phyloP scores from a whole-genome alignment of 2,329 filamentous ascomycete species.

The Penicillium janthinellum region DNA sequence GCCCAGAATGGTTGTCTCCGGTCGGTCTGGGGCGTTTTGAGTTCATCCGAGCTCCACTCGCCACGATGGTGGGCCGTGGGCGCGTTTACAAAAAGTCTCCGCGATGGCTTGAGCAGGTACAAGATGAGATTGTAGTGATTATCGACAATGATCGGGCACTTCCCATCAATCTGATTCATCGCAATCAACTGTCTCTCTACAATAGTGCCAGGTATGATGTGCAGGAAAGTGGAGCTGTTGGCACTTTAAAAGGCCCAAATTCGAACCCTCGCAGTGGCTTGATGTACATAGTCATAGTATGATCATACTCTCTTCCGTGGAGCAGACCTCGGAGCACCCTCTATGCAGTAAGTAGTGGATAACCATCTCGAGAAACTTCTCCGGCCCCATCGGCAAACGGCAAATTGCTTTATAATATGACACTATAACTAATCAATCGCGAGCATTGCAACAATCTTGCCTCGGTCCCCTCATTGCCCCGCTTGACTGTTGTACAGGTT shows the following conservation, averaged over 20 bases:
- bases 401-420: conserved; percentile 18
- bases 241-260: conserved; percentile 4
- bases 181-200: too few relatives aligned
- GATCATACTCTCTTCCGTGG: too few relatives aligned
- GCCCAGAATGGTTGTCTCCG: conserved; percentile 28
- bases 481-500: conserved; percentile 17
- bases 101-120: background rate
- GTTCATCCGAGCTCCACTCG: conserved; percentile 26
- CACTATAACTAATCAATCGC: background rate
- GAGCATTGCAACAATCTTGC: conserved; percentile 8
- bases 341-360: conserved; percentile 3
- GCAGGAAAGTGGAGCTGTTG: conserved; percentile 20
- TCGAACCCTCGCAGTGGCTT: background rate
- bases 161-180: background rate
- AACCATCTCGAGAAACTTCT: conserved; percentile 33
- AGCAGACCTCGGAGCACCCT: too few relatives aligned
- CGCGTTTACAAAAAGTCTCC: conserved; percentile 5
- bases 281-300: too few relatives aligned
- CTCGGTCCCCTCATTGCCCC: conserved; percentile 26
- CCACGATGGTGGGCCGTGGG: conserved; percentile 1
- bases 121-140: background rate
- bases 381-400: conserved; percentile 15
- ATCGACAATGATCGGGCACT: background rate
- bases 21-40: conserved; percentile 21
- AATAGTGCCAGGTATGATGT: background rate